A percentile compares a stretch with the other conserved stretches of the same genome.
phyloP scores from a whole-genome alignment of 2,329 filamentous ascomycete species.

The Emmonsiellopsis sp. region DNA sequence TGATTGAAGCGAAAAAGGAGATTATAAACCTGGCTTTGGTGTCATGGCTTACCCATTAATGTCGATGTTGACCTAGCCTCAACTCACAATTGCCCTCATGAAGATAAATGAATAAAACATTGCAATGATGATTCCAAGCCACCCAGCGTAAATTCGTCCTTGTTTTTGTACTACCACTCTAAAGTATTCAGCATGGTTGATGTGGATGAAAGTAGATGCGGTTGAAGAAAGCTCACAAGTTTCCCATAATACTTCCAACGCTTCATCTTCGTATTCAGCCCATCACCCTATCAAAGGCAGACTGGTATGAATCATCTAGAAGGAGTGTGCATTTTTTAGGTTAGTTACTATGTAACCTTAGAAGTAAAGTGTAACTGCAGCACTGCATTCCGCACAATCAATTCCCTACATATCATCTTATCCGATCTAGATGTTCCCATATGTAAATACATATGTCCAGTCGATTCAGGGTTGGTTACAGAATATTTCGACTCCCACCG shows the following conservation, averaged over 20 bases:
- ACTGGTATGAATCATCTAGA: too few species aligned
- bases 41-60: not conserved
- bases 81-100: not conserved
- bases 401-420: not conserved
- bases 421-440: not conserved
- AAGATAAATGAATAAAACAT: not conserved
- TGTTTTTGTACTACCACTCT: too few species aligned
- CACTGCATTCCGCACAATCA: not conserved
- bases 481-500: not conserved
- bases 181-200: too few species aligned
- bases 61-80: not conserved
- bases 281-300: too few species aligned
- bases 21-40: not conserved
- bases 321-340: too few species aligned
- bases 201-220: too few species aligned
- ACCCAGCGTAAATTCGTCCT: too few species aligned
- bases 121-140: not conserved
- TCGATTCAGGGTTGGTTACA: not conserved
- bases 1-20: not conserved
- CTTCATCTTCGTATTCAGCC: too few species aligned
- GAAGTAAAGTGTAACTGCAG: not conserved
- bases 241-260: too few species aligned
- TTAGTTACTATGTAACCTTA: too few species aligned
- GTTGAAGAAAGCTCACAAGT: too few species aligned
- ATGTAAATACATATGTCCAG: too few species aligned